phyloP scores from a whole-genome alignment of 768 basidiomycete genomes.

The Cantharellus anzutake region DNA sequence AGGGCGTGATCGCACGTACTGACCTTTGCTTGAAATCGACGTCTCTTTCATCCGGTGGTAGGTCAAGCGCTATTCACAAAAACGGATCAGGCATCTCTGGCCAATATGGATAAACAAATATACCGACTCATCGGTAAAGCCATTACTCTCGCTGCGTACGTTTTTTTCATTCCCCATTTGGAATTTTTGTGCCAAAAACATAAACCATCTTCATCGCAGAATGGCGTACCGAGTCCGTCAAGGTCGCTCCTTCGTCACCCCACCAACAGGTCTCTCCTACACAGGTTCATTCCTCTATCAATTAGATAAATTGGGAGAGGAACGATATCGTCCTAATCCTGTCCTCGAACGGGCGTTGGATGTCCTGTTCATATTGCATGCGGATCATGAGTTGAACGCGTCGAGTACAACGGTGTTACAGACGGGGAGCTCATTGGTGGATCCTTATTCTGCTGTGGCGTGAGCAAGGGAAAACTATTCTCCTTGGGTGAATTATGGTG shows the following conservation, averaged over 20 bases:
- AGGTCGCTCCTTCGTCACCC: slow-evolving; percentile 72
- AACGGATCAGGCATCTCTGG: slow-evolving; percentile 45
- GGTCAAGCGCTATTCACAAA: slow-evolving; percentile 65
- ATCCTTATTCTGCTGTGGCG: slow-evolving; percentile 78
- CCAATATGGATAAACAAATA: slow-evolving; percentile 81
- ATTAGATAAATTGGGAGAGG: slow-evolving; percentile 63
- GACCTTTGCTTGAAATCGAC: neutral
- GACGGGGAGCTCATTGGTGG: slow-evolving; percentile 74
- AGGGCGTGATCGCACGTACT: no score
- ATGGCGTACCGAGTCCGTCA: slow-evolving; percentile 91
- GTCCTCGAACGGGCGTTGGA: slow-evolving; percentile 77
- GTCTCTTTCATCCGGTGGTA: slow-evolving; percentile 14
- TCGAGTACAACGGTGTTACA: slow-evolving; percentile 74
- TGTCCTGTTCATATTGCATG: slow-evolving; percentile 70
- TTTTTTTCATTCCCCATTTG: slow-evolving; percentile 5
- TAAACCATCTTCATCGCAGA: slow-evolving; percentile 17
- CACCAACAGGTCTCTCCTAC: slow-evolving; percentile 67
- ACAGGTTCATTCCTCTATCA: slow-evolving; percentile 81
- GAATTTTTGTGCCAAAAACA: neutral
- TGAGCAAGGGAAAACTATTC: slow-evolving; percentile 16
- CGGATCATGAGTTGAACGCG: slow-evolving; percentile 83
- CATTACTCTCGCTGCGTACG: slow-evolving; percentile 70
- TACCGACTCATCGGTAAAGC: slow-evolving; percentile 77
- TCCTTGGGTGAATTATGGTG: neutral
- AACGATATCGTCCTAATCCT: slow-evolving; percentile 62